phyloP scores from a whole-genome alignment of 2,329 filamentous ascomycete species.

The Huntiella savannae region DNA sequence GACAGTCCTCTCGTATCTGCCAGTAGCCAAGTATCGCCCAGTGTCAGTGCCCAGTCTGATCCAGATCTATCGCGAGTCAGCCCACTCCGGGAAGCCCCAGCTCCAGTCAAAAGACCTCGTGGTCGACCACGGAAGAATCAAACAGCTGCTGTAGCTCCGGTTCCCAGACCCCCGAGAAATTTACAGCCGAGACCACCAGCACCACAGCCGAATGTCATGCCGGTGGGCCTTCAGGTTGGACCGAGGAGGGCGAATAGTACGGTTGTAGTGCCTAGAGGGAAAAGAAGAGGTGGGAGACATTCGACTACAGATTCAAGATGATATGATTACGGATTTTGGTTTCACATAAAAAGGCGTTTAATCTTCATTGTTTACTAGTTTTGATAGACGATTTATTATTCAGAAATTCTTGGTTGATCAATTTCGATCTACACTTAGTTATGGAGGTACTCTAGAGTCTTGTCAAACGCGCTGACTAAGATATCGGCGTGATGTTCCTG shows the following conservation, averaged over 20 bases:
- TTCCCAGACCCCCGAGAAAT: neutral
- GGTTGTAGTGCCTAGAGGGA: neutral
- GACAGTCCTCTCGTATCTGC: neutral
- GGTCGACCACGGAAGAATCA: conserved; percentile 1
- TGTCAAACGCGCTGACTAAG: conserved; percentile 59
- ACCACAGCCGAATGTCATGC: neutral
- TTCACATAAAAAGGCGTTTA: neutral
- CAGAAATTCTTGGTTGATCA: neutral
- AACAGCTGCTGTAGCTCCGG: neutral
- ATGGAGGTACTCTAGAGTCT: conserved; percentile 35
- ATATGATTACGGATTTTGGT: neutral
- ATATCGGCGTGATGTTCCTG: conserved; percentile 82
- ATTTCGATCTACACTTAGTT: neutral
- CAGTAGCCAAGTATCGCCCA: neutral
- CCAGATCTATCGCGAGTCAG: neutral
- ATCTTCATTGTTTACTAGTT: neutral
- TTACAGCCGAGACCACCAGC: conserved; percentile 1
- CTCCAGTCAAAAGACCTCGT: neutral
- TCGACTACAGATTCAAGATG: neutral
- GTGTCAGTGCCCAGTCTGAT: neutral
- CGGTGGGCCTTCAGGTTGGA: neutral
- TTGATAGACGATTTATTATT: neutral
- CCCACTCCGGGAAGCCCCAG: neutral
- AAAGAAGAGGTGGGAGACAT: neutral
- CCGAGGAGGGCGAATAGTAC: neutral